A percentile compares a stretch with the other conserved stretches of the same genome.
Conservation (phyloP, 257 asterid genomes). For the Solanum piurae region DNA sequence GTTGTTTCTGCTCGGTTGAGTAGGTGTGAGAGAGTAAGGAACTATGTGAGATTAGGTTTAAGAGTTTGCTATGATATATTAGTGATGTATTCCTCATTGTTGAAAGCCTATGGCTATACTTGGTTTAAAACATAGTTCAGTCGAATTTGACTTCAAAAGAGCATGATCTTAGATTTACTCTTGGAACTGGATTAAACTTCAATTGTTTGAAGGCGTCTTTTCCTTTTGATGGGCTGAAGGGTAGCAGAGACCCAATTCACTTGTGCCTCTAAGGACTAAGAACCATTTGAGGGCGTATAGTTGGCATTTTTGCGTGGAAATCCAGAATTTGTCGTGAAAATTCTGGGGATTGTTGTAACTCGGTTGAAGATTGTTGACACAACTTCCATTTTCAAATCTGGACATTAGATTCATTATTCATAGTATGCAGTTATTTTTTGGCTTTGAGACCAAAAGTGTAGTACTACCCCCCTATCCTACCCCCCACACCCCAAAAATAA, state of each 20-base stretch:
- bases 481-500: background rate
- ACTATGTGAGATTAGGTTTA: background rate
- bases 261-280: background rate
- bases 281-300: background rate
- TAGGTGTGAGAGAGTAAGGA: background rate
- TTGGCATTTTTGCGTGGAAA: background rate
- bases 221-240: background rate
- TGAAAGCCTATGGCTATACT: background rate
- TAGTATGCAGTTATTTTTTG: background rate
- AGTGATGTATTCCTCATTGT: too few species aligned
- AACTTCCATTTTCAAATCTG: background rate
- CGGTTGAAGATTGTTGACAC: background rate
- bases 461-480: background rate
- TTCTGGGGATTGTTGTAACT: background rate
- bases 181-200: background rate
- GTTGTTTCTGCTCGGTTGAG: background rate
- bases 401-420: background rate
- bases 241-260: background rate
- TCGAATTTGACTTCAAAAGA: background rate
- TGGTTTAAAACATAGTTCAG: background rate
- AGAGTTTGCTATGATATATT: background rate
- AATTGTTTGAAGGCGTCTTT: background rate
- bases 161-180: background rate
- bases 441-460: background rate
- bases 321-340: background rate